These are phyloP conservation scores for Articulospora tetracladia DNA, from an alignment of 495 filamentous ascomycete genomes.

Conservation along the genomic window DNA sequence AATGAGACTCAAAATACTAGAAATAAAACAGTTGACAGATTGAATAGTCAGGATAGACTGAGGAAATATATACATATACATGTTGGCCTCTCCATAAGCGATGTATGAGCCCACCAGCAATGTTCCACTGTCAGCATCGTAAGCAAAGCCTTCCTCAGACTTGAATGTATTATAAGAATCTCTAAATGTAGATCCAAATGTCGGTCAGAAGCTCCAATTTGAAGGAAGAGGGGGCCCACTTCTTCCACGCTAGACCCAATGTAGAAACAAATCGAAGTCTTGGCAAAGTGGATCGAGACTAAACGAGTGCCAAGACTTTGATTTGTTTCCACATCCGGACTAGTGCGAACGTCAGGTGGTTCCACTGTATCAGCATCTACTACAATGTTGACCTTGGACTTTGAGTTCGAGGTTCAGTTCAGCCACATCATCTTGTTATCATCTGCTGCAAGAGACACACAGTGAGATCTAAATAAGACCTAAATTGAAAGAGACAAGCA, in stretches of 20 bases:
- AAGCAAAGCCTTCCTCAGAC: neutral
- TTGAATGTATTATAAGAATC: neutral
- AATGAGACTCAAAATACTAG: neutral
- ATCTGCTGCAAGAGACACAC: too few relatives aligned
- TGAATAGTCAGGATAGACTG: neutral
- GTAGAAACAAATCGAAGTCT: neutral
- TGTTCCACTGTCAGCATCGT: neutral
- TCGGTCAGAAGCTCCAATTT: neutral
- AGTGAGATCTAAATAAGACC: too few relatives aligned
- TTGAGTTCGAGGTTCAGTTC: neutral
- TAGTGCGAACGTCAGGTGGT: too few relatives aligned
- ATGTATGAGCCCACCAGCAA: neutral
- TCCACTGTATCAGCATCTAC: too few relatives aligned
- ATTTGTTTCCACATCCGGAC: neutral
- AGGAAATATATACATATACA: neutral
- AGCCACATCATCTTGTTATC: too few relatives aligned
- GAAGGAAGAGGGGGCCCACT: neutral
- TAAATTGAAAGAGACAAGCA: too few relatives aligned
- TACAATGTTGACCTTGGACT: too few relatives aligned
- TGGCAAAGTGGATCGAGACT: too few relatives aligned
- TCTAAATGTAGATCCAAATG: neutral
- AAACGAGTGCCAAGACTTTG: neutral
- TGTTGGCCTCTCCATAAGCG: neutral
- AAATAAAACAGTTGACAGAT: neutral
- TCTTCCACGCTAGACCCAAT: neutral